Evolutionary conservation across 495 filamentous ascomycete genomes (phyloP).

Genomic region (Penicillium atrosanguineum): DNA sequence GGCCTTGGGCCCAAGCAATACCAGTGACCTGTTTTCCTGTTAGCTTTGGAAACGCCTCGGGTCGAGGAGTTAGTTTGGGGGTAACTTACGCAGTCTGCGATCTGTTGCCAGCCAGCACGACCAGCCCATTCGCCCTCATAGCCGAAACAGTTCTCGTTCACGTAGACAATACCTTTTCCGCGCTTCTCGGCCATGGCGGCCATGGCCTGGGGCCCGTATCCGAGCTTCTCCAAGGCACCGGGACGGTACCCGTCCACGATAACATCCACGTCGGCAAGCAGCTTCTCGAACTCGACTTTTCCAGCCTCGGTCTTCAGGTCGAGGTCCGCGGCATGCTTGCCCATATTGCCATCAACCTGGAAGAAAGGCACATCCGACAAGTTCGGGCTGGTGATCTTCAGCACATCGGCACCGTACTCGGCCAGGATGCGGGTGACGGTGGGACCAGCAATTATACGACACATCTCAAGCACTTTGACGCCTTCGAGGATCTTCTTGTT

Average conservation of each 20-base stretch:
- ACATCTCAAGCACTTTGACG: slow-evolving; percentile 62
- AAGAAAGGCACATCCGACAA: slow-evolving; percentile 76
- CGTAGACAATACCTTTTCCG: slow-evolving; percentile 64
- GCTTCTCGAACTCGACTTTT: slow-evolving; percentile 53
- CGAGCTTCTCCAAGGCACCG: slow-evolving; percentile 61
- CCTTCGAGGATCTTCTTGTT: slow-evolving; percentile 32
- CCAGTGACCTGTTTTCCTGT: slow-evolving; percentile 48
- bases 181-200: slow-evolving; percentile 48
- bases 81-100: slow-evolving; percentile 48
- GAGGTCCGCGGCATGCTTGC: slow-evolving; percentile 59
- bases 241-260: slow-evolving; percentile 69
- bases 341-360: slow-evolving; percentile 75
- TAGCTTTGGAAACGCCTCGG: slow-evolving; percentile 25
- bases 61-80: background rate
- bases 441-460: slow-evolving; percentile 60
- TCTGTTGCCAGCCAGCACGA: slow-evolving; percentile 55
- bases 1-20: slow-evolving; percentile 70
- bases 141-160: slow-evolving; percentile 73
- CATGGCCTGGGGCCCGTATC: slow-evolving; percentile 56
- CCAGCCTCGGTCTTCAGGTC: slow-evolving; percentile 57
- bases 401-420: slow-evolving; percentile 64
- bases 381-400: slow-evolving; percentile 67
- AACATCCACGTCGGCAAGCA: slow-evolving; percentile 58
- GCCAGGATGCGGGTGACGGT: slow-evolving; percentile 63
- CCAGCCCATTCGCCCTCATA: slow-evolving; percentile 49